Percentiles rank a stretch among this genome's conserved stretches.
Evolutionary conservation across 2,329 filamentous ascomycete genomes (phyloP).

Genomic region (Colletotrichum navitas): DNA sequence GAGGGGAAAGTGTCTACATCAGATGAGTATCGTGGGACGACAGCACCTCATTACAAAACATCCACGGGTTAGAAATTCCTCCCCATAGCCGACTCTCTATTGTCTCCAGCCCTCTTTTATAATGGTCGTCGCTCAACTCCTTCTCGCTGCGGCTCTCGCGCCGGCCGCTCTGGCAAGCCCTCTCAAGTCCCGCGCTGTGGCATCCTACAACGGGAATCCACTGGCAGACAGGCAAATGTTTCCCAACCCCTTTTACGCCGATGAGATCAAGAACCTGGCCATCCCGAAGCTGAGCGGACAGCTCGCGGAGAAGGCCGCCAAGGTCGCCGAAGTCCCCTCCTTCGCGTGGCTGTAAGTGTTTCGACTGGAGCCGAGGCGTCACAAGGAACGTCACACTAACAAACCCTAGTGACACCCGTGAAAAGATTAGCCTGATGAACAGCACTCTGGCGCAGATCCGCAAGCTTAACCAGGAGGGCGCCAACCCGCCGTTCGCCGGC

Average conservation of each 20-base stretch:
- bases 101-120: not conserved
- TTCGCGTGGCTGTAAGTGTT: slow-evolving; percentile 48
- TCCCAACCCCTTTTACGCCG: slow-evolving; percentile 54
- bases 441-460: slow-evolving; percentile 48
- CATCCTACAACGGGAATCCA: slow-evolving; percentile 53
- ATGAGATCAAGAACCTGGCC: slow-evolving; percentile 58
- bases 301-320: slow-evolving; percentile 54
- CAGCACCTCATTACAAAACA: not conserved
- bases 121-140: slow-evolving; percentile 25
- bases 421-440: slow-evolving; percentile 49
- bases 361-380: not conserved
- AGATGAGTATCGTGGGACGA: not conserved
- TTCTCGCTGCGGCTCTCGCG: slow-evolving; percentile 37
- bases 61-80: slow-evolving; percentile 16
- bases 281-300: slow-evolving; percentile 65
- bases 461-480: slow-evolving; percentile 41
- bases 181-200: slow-evolving; percentile 29
- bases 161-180: slow-evolving; percentile 34
- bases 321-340: slow-evolving; percentile 49
- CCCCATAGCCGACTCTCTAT: not conserved
- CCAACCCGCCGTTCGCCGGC: slow-evolving; percentile 46
- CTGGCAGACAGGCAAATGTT: slow-evolving; percentile 51
- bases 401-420: slow-evolving; percentile 48
- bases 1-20: not conserved
- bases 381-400: not conserved